Evolutionary conservation across 805 yeast genomes (phyloP).

Genomic region (Millerozyma acaciae): DNA sequence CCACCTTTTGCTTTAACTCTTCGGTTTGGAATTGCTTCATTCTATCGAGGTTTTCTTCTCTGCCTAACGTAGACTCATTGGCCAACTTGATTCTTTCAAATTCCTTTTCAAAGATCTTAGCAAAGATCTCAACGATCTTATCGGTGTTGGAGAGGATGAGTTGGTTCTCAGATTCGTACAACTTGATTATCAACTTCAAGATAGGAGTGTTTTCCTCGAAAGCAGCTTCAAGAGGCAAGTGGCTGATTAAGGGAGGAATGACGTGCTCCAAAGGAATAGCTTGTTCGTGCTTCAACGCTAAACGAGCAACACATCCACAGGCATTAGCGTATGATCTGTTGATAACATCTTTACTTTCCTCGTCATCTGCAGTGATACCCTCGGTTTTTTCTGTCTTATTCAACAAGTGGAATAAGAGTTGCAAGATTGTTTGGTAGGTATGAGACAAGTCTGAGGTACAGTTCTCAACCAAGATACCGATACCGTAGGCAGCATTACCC

Average conservation of each 20-base stretch:
- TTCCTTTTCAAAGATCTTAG: slow-evolving; percentile 70
- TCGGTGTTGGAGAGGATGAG: slow-evolving; percentile 54
- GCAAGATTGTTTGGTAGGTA: slow-evolving; percentile 66
- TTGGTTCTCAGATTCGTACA: slow-evolving; percentile 62
- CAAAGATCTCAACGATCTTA: slow-evolving; percentile 62
- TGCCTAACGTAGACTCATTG: slow-evolving; percentile 74
- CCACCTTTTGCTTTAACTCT: slow-evolving; percentile 60
- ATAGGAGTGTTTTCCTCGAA: slow-evolving; percentile 92
- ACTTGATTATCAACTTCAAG: slow-evolving; percentile 67
- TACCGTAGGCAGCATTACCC: slow-evolving; percentile 94
- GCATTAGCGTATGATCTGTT: slow-evolving; percentile 90
- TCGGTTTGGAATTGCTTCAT: slow-evolving; percentile 73
- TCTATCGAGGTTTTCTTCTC: slow-evolving; percentile 77
- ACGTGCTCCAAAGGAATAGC: slow-evolving; percentile 72
- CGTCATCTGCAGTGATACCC: slow-evolving; percentile 47
- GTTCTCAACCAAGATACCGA: slow-evolving; percentile 67
- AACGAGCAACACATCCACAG: slow-evolving; percentile 93
- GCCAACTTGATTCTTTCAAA: slow-evolving; percentile 66
- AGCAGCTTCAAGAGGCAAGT: slow-evolving; percentile 83
- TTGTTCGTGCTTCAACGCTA: slow-evolving; percentile 68
- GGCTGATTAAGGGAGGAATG: slow-evolving; percentile 70
- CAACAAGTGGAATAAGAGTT: slow-evolving; percentile 74
- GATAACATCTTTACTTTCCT: slow-evolving; percentile 72
- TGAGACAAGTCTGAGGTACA: slow-evolving; percentile 56
- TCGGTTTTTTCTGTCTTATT: slow-evolving; percentile 58